Percentiles rank a stretch among this genome's conserved stretches.
Conservation (phyloP, 1,284 basidiomycete genomes). For the Vanrija humicola region DNA sequence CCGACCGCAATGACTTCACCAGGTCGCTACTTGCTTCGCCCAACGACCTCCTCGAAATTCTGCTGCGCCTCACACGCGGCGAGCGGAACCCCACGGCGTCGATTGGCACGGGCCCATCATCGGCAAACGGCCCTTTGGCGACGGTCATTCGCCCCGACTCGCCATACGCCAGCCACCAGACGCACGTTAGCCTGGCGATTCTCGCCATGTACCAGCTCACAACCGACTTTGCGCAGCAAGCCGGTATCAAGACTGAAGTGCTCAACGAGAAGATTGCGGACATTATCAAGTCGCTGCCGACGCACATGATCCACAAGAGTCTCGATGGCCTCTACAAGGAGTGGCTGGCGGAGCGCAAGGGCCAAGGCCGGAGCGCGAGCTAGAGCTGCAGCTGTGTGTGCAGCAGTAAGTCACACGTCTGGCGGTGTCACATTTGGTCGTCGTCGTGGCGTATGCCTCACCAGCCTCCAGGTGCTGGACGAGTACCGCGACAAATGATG, state of each 20-base stretch:
- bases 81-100: conserved; percentile 71
- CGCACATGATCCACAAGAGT: conserved; percentile 77
- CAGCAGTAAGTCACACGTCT: not conserved
- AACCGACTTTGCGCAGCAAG: conserved; percentile 71
- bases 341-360: conserved; percentile 50
- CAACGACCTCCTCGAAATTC: conserved; percentile 82
- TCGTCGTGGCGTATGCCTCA: too few species aligned
- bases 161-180: conserved; percentile 79
- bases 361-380: not conserved
- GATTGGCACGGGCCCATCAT: conserved; percentile 55
- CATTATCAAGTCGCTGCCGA: conserved; percentile 80
- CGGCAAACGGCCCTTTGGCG: conserved; percentile 34
- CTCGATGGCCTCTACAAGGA: conserved; percentile 90
- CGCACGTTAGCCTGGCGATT: conserved; percentile 85
- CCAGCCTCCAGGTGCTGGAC: too few species aligned
- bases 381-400: too few species aligned
- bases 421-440: too few species aligned
- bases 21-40: conserved; percentile 73
- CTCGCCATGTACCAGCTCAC: conserved; percentile 82
- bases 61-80: conserved; percentile 80
- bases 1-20: conserved; percentile 79
- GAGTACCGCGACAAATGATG: too few species aligned
- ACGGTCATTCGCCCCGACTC: conserved; percentile 68
- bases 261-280: conserved; percentile 77
- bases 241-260: conserved; percentile 62